phyloP scores from a whole-genome alignment of 768 basidiomycete genomes.

The Russula olivacea region DNA sequence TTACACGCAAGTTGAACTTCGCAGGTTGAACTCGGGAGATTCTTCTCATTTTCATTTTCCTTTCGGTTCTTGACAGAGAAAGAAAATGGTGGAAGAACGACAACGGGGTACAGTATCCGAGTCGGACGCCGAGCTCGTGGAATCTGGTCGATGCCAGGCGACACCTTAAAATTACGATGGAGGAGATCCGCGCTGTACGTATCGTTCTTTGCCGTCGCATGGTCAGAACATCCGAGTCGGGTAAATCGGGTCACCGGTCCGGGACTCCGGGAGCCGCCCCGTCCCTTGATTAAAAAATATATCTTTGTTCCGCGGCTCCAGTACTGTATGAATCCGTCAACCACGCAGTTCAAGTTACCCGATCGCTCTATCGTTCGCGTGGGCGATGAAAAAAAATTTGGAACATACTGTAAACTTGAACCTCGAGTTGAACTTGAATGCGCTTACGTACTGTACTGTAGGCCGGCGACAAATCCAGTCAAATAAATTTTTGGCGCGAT shows the following conservation, averaged over 20 bases:
- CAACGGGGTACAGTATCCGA: too few relatives aligned
- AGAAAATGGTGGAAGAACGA: neutral
- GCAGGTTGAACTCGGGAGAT: too few relatives aligned
- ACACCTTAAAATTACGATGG: neutral
- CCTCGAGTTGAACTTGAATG: too few relatives aligned
- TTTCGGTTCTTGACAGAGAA: neutral
- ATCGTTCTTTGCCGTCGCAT: too few relatives aligned
- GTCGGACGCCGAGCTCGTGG: neutral
- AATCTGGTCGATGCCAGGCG: neutral
- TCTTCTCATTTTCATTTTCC: neutral
- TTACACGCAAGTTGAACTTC: too few relatives aligned
- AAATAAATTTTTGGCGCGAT: too few relatives aligned
- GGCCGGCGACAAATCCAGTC: too few relatives aligned
- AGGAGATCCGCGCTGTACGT: neutral
- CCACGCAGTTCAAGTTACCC: neutral
- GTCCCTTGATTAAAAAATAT: neutral
- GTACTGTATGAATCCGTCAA: neutral
- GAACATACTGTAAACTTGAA: too few relatives aligned
- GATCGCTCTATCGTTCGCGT: neutral
- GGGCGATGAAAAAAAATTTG: neutral
- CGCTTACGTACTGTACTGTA: too few relatives aligned
- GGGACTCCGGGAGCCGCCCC: too few relatives aligned
- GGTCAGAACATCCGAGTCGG: too few relatives aligned
- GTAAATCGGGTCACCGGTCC: too few relatives aligned
- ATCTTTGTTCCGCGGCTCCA: neutral